These are phyloP conservation scores for Dictyostelium gargantuum DNA, from an alignment of 208 protist genomes.

Conservation along the genomic window DNA sequence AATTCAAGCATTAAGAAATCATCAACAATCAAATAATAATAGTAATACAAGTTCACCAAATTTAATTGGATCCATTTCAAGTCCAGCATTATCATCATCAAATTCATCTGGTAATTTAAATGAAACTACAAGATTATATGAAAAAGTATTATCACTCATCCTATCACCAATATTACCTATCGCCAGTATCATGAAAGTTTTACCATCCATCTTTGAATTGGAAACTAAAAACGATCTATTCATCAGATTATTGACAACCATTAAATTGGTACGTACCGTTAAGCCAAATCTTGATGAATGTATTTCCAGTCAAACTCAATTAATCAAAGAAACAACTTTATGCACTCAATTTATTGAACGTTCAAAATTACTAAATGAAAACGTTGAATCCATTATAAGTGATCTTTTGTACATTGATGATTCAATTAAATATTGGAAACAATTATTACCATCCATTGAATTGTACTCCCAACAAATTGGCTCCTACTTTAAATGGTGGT, in stretches of 20 bases:
- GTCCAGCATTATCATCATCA: not conserved
- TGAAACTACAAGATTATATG: not conserved
- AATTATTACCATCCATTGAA: not conserved
- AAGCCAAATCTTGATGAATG: not conserved
- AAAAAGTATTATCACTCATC: not conserved
- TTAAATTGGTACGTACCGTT: not conserved
- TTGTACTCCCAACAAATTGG: not conserved
- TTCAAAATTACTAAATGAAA: not conserved
- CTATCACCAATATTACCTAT: conserved; percentile 11
- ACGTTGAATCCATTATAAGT: not conserved
- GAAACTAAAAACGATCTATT: conserved; percentile 30
- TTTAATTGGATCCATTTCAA: not conserved
- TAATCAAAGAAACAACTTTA: not conserved
- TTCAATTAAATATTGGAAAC: not conserved
- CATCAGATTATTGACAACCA: not conserved
- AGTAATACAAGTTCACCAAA: not conserved
- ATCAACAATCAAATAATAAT: no score
- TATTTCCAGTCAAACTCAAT: not conserved
- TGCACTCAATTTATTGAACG: not conserved
- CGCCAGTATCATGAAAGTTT: conserved; percentile 6
- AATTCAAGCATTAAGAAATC: not conserved
- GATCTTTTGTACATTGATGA: not conserved
- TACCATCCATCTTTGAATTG: conserved; percentile 31
- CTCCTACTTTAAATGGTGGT: conserved; percentile 48
- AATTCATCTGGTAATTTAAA: not conserved